These are phyloP conservation scores for Lentinula detonsa DNA, from an alignment of 768 basidiomycete species.

Conservation along the genomic window DNA sequence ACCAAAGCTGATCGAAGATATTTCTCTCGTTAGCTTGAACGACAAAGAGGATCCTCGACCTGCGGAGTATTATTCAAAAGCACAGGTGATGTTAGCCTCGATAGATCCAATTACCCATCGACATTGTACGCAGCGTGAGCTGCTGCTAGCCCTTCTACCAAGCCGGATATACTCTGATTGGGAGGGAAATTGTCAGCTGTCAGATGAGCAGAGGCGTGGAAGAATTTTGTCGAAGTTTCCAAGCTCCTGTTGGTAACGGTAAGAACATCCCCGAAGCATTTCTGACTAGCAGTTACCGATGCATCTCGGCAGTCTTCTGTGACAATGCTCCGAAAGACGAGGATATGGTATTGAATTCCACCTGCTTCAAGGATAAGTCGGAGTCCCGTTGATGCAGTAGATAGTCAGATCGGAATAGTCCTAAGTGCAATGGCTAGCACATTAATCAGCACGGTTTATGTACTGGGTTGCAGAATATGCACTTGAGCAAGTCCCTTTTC, in stretches of 20 bases:
- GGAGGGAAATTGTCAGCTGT: slow-evolving; percentile 54
- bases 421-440: slow-evolving; percentile 72
- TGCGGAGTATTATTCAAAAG: slow-evolving; percentile 12
- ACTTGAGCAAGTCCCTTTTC: slow-evolving; percentile 48
- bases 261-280: slow-evolving; percentile 1
- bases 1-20: slow-evolving; percentile 85
- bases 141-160: slow-evolving; percentile 71
- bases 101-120: slow-evolving; percentile 32
- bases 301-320: slow-evolving; percentile 59
- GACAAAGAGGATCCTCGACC: slow-evolving; percentile 73
- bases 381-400: slow-evolving; percentile 58
- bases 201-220: slow-evolving; percentile 47
- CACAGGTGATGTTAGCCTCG: neutral
- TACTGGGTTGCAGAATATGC: slow-evolving; percentile 7
- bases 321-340: slow-evolving; percentile 84
- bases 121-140: slow-evolving; percentile 74
- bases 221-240: slow-evolving; percentile 60
- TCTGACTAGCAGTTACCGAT: slow-evolving; percentile 45
- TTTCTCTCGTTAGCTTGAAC: slow-evolving; percentile 87
- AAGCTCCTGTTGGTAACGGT: slow-evolving; percentile 50
- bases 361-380: slow-evolving; percentile 69
- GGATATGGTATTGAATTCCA: slow-evolving; percentile 97
- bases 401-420: slow-evolving; percentile 94
- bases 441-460: neutral
- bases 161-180: slow-evolving; percentile 64